These are phyloP conservation scores for Neoarthrinium moseri DNA, from an alignment of 2,329 filamentous ascomycete species.

Conservation along the genomic window DNA sequence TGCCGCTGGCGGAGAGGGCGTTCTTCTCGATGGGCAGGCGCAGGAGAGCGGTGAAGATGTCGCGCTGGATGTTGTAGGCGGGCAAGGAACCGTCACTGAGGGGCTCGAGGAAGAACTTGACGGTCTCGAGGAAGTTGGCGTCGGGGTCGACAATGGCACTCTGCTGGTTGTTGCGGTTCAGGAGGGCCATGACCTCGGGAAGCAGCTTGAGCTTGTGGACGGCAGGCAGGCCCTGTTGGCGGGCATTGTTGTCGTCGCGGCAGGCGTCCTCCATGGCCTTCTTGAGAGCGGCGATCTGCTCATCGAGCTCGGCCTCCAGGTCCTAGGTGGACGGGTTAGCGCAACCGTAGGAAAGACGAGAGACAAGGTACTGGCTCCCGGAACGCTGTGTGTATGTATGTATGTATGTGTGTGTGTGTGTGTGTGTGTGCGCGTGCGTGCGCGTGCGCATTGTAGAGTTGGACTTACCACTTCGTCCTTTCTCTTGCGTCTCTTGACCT, in stretches of 20 bases:
- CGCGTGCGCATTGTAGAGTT: not conserved
- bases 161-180: slow-evolving; percentile 87
- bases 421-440: too few relatives aligned
- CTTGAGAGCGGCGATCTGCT: slow-evolving; percentile 84
- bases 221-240: slow-evolving; percentile 76
- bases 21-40: slow-evolving; percentile 90
- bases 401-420: too few relatives aligned
- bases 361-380: too few relatives aligned
- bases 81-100: slow-evolving; percentile 91
- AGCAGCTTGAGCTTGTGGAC: slow-evolving; percentile 92
- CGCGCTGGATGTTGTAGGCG: slow-evolving; percentile 95
- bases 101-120: slow-evolving; percentile 96
- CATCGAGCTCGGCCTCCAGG: slow-evolving; percentile 85
- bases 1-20: slow-evolving; percentile 81
- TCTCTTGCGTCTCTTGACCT: slow-evolving; percentile 70
- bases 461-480: slow-evolving; percentile 80
- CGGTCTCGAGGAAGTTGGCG: slow-evolving; percentile 89
- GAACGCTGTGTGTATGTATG: too few relatives aligned
- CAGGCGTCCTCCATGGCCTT: slow-evolving; percentile 89
- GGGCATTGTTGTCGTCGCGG: slow-evolving; percentile 79
- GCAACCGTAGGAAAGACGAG: slow-evolving; percentile 17
- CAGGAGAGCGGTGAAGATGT: slow-evolving; percentile 79
- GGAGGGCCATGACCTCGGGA: slow-evolving; percentile 80
- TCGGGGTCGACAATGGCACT: slow-evolving; percentile 88
- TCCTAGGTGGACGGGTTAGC: slow-evolving; percentile 55